phyloP scores from a whole-genome alignment of 2,329 filamentous ascomycete genomes.

The Metarhizium album region DNA sequence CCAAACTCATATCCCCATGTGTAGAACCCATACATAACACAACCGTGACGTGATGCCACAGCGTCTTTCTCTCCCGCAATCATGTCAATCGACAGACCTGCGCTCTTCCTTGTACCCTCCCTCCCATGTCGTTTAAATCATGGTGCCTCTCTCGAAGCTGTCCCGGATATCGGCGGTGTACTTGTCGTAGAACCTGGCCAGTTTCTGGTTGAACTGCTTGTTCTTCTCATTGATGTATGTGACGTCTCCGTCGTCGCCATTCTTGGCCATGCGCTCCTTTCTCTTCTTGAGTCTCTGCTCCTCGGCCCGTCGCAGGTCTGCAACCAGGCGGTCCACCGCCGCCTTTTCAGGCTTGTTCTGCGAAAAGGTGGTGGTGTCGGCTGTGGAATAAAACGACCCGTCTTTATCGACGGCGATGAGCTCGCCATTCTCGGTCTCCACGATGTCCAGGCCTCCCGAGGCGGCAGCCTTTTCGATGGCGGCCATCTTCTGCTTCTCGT shows the following conservation, averaged over 20 bases:
- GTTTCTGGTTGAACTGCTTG: constrained; percentile 99
- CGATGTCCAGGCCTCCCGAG: constrained; percentile 77
- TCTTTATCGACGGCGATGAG: constrained; percentile 88
- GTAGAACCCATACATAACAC: not conserved
- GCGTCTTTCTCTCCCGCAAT: not conserved
- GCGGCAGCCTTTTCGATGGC: constrained; percentile 78
- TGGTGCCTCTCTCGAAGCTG: constrained; percentile 93
- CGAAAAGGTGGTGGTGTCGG: constrained; percentile 69
- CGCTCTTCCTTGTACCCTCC: not conserved
- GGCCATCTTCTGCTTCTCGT: constrained; percentile 75
- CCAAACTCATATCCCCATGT: not conserved
- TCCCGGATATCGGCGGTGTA: constrained; percentile 96
- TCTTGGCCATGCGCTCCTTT: constrained; percentile 63
- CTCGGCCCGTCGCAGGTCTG: constrained; percentile 79
- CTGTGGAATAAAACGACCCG: constrained; percentile 82
- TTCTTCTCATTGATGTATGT: constrained; percentile 99
- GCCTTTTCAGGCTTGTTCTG: constrained; percentile 82
- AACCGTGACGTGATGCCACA: not conserved
- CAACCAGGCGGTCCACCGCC: constrained; percentile 78
- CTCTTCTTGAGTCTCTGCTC: constrained; percentile 78
- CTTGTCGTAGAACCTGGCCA: constrained; percentile 94
- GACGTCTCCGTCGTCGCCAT: constrained; percentile 80
- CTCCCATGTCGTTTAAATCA: constrained; percentile 56
- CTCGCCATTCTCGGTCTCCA: constrained; percentile 92
- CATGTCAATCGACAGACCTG: not conserved